Conservation (phyloP, 208 protist genomes). For the Phytomonas serpens region DNA sequence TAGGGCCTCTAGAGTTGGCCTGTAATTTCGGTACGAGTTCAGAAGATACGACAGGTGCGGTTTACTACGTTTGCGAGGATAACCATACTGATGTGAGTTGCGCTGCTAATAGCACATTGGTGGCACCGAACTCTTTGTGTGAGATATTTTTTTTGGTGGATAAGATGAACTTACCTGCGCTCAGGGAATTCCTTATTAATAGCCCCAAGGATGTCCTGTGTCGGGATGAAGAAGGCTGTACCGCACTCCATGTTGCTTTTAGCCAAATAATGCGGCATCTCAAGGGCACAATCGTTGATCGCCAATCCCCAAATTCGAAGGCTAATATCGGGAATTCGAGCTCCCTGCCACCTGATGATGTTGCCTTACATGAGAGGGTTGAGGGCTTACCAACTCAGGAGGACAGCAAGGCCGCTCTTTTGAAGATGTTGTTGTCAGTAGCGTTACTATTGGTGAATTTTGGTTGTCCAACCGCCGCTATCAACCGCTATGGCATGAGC, state of each 20-base stretch:
- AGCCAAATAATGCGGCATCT: background rate
- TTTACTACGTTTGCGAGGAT: background rate
- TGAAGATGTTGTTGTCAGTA: conserved; percentile 35
- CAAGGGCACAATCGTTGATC: background rate
- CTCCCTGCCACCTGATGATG: background rate
- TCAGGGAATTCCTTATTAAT: conserved; percentile 30
- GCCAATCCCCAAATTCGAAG: background rate
- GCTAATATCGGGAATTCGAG: background rate
- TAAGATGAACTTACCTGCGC: conserved; percentile 38
- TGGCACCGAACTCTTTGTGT: conserved; percentile 31
- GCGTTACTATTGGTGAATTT: conserved; percentile 35
- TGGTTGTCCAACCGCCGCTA: conserved; percentile 22
- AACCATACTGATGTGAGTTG: background rate
- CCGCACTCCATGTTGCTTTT: conserved; percentile 44
- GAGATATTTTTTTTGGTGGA: conserved; percentile 57
- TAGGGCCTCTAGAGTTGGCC: background rate
- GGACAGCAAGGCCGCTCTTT: conserved; percentile 11
- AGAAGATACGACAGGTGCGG: background rate
- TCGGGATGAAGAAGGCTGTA: conserved; percentile 52
- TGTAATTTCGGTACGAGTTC: background rate
- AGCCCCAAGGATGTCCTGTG: conserved; percentile 18
- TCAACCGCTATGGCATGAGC: conserved; percentile 32
- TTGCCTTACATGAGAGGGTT: background rate
- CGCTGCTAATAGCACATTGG: background rate
- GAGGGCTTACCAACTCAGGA: background rate